Conservation (phyloP, 306 rosid species). For the Fagus crenata region DNA sequence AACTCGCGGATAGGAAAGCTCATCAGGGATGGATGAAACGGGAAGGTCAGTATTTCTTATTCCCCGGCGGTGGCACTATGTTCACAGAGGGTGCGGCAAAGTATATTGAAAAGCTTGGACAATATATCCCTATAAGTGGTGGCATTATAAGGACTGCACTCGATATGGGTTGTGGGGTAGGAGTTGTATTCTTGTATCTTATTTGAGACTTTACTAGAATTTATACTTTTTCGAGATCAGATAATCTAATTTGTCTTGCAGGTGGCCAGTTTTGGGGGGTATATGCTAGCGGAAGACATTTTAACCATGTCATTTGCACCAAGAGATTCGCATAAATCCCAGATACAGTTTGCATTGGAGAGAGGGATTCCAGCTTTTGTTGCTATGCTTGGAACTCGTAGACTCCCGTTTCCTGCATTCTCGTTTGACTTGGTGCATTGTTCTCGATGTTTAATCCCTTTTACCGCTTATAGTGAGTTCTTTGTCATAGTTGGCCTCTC, state of each 20-base stretch:
- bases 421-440: constrained; percentile 92
- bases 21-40: constrained; percentile 99
- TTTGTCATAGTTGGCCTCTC: constrained; percentile 17
- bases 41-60: constrained; percentile 83
- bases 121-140: constrained; percentile 71
- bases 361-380: constrained; percentile 97
- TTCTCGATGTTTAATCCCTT: constrained; percentile 96
- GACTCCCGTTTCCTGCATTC: constrained; percentile 94
- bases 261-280: constrained; percentile 99
- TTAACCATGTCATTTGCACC: constrained; percentile 93
- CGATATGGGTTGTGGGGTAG: constrained; percentile 99
- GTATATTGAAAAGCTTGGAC: constrained; percentile 90
- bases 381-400: constrained; percentile 97
- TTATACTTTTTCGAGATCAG: constrained; percentile 12
- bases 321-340: constrained; percentile 96
- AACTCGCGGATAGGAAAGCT: constrained; percentile 97
- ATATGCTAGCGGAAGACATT: constrained; percentile 67
- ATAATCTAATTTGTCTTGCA: constrained; percentile 38
- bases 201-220: constrained; percentile 9
- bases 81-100: constrained; percentile 96
- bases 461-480: constrained; percentile 90
- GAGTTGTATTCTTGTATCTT: constrained; percentile 32
- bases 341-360: constrained; percentile 94
- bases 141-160: constrained; percentile 88
- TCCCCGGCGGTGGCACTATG: constrained; percentile 99